Base-by-base conservation (phyloP, 495 filamentous ascomycete genomes). In the Neurospora sublineolata region DNA sequence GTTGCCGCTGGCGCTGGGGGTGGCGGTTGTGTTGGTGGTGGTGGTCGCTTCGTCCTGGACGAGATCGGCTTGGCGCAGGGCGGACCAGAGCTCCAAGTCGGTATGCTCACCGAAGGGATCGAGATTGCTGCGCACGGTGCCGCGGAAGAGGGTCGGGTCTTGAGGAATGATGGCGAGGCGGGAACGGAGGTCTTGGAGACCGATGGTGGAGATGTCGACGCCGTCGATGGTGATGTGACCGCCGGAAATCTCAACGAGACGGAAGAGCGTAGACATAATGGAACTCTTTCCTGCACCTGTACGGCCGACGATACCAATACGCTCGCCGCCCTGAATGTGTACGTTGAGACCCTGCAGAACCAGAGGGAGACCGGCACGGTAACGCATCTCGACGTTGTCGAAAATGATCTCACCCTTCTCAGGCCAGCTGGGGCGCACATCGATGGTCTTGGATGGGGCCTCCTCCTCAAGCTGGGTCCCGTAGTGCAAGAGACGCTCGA, bases 111-210 rank as follows among this genome's bases (percentile, higher is more conserved):
- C 85, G 83, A 97, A 97, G 0, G 94, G 94, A 76, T 97, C 94
- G 7, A 99, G 87, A 77, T 99, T 99, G 71, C 87, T 90, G 14
- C 95, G 89, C 9, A 99, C 89, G 0, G 94, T 97, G 52, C 94
- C 94, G 37, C 89, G 88, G 87, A 99, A 99, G 1, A 99, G 87
- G 0, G 95, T 97, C 2, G 94, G 94, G 77, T 97, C 94, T 79
- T 99, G 94, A 1, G 94, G 94, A 77, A 99, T 97, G 82, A 97
- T 97, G 36, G 94, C 91, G 0, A 99, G 86, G 7, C 94, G 88
- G 4, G 92, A 94, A 8, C 94, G 90, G 44, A 99, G 88, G 74
- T 97, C 93, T 40, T 93, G 88, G 0, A 97, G 87, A 4, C 94
- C 94, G 37, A 99, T 83, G 0, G 84, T 94, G 40, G 88, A 87